Evolutionary conservation across 192 early-diverging fungal genomes (phyloP).

Genomic region (Chytriomyces confervae): DNA sequence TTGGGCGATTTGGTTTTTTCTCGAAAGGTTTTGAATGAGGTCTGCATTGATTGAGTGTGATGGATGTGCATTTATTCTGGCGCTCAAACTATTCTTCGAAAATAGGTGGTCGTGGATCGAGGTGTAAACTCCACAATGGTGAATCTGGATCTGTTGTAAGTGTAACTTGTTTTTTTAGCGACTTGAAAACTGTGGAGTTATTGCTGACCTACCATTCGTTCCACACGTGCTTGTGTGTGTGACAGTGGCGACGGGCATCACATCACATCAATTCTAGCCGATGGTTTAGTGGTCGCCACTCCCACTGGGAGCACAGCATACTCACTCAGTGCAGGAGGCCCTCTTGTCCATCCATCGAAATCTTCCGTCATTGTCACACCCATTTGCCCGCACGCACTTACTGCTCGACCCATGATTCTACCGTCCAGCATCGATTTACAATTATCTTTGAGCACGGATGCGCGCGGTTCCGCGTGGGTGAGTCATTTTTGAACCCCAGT

Average conservation of each 20-base stretch:
- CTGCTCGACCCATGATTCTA: conserved; percentile 95
- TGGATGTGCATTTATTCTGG: too few relatives aligned
- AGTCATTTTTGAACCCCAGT: conserved; percentile 24
- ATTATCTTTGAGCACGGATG: conserved; percentile 76
- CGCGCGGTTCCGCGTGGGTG: conserved; percentile 89
- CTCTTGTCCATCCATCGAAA: conserved; percentile 85
- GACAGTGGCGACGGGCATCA: conserved; percentile 79
- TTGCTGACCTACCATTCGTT: background rate
- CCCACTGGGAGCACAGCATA: conserved; percentile 79
- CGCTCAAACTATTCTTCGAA: too few relatives aligned
- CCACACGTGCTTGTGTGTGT: background rate
- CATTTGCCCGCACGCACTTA: conserved; percentile 89
- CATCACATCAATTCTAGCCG: conserved; percentile 94
- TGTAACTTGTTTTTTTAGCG: conserved; percentile 46
- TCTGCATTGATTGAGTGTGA: background rate
- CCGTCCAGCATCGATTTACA: conserved; percentile 91
- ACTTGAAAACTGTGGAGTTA: conserved; percentile 30
- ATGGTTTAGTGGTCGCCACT: conserved; percentile 92
- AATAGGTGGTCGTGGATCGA: conserved; percentile 79
- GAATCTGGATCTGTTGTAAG: conserved; percentile 70
- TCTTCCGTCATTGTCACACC: conserved; percentile 69
- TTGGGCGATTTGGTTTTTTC: conserved; percentile 56
- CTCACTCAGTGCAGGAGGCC: conserved; percentile 86
- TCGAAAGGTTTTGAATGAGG: conserved; percentile 88
- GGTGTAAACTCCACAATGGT: conserved; percentile 51